Evolutionary conservation across 106 monocot genomes (phyloP).

Genomic region (Acorus gramineus): DNA sequence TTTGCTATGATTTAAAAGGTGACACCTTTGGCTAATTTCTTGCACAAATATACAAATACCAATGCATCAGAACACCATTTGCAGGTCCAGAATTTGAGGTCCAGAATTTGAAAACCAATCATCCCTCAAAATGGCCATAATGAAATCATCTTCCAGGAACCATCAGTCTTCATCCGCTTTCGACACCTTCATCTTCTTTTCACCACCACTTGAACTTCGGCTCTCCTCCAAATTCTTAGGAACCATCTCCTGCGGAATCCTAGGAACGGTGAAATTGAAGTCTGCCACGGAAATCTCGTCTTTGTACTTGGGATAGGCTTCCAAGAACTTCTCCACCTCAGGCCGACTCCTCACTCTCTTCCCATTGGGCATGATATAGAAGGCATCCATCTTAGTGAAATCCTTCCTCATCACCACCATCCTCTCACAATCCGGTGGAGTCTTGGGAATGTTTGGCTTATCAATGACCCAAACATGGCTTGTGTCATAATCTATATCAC

Average conservation of each 20-base stretch:
- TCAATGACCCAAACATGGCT: slow-evolving; percentile 69
- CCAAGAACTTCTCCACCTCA: slow-evolving; percentile 69
- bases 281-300: slow-evolving; percentile 18
- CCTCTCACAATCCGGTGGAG: slow-evolving; percentile 43
- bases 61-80: too few relatives aligned
- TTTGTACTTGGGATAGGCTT: slow-evolving; percentile 58
- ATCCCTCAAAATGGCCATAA: too few relatives aligned
- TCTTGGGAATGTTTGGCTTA: slow-evolving; percentile 79
- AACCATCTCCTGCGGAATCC: slow-evolving; percentile 42
- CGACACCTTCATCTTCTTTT: slow-evolving; percentile 26
- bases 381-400: slow-evolving; percentile 59
- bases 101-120: too few relatives aligned
- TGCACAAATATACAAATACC: too few relatives aligned
- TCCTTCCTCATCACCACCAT: slow-evolving; percentile 47
- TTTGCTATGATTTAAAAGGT: too few relatives aligned
- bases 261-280: slow-evolving; percentile 54
- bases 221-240: slow-evolving; percentile 19
- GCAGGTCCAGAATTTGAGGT: too few relatives aligned
- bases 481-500: slow-evolving; percentile 59
- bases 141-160: too few relatives aligned
- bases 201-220: slow-evolving; percentile 9
- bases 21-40: too few relatives aligned
- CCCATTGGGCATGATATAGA: slow-evolving; percentile 83
- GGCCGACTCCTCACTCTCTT: slow-evolving; percentile 44
- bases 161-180: too few relatives aligned